Conservation (phyloP, 257 asterid species). For the Petunia axillaris region DNA sequence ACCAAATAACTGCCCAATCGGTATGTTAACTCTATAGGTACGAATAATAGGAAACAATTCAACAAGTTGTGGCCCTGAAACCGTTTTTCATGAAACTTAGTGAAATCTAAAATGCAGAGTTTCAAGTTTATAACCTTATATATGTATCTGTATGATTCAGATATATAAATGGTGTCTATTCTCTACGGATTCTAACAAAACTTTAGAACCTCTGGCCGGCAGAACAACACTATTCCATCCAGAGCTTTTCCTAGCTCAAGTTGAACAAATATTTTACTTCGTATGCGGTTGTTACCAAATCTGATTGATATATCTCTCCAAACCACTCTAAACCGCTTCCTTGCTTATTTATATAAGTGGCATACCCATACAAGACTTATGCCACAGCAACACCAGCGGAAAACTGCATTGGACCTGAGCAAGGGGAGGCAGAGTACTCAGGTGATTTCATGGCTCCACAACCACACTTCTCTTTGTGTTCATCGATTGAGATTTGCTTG, state of each 20-base stretch:
- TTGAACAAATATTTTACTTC: background rate
- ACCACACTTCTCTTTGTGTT: slow-evolving; percentile 48
- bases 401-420: slow-evolving; percentile 54
- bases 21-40: background rate
- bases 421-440: slow-evolving; percentile 57
- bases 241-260: background rate
- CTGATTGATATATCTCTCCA: background rate
- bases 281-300: slow-evolving; percentile 1
- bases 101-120: background rate
- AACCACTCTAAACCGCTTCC: background rate
- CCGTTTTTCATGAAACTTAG: background rate
- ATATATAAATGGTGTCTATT: background rate
- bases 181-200: background rate
- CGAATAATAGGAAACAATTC: background rate
- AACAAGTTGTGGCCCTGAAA: background rate
- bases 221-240: background rate
- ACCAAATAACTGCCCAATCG: background rate
- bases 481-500: slow-evolving; percentile 53
- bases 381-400: slow-evolving; percentile 64
- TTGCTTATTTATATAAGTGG: slow-evolving; percentile 14
- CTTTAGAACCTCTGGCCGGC: slow-evolving; percentile 10
- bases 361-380: slow-evolving; percentile 31
- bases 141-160: background rate
- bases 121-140: background rate
- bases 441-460: slow-evolving; percentile 42